A percentile compares a stretch with the other conserved stretches of the same genome.
Evolutionary conservation across 805 yeast species (phyloP).

Genomic region (Starmera pachycereana): DNA sequence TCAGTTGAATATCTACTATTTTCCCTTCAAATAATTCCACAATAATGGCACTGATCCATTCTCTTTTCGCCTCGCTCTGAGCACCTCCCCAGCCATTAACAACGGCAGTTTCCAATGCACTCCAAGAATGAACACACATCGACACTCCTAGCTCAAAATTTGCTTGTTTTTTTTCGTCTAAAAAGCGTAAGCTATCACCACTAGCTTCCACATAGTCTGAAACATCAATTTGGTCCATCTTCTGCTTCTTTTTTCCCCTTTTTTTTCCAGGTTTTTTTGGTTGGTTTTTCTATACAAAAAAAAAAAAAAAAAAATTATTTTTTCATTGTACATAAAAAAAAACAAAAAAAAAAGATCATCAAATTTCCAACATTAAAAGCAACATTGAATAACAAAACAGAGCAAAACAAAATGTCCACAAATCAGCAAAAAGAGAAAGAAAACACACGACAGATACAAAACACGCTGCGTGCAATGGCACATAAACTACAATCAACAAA

Average conservation of each 20-base stretch:
- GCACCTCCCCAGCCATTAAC: conserved; percentile 95
- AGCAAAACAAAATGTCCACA: no score
- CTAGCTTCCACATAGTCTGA: conserved; percentile 46
- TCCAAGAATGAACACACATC: conserved; percentile 88
- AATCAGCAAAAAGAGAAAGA: no score
- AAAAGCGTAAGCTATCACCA: conserved; percentile 33
- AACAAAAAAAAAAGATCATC: no score
- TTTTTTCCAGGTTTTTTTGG: no score
- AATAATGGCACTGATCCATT: conserved; percentile 82
- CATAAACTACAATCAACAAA: no score
- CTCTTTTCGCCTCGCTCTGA: conserved; percentile 81
- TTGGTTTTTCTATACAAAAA: no score
- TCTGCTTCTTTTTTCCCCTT: no score
- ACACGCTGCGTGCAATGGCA: conserved; percentile 46
- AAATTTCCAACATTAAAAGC: no score
- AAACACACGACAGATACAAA: no score
- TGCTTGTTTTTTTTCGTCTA: conserved; percentile 61
- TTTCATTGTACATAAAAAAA: no score
- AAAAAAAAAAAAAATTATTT: no score
- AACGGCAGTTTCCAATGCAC: conserved; percentile 78
- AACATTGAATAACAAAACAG: no score
- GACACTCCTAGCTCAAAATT: conserved; percentile 89
- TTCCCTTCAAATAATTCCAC: conserved; percentile 64
- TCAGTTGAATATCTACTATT: conserved; percentile 62
- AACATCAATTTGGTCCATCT: conserved; percentile 21